Evolutionary conservation across 2,329 filamentous ascomycete species (phyloP), one percentile per base, ranked within the genome.

Genomic region (Calycina marina): DNA sequence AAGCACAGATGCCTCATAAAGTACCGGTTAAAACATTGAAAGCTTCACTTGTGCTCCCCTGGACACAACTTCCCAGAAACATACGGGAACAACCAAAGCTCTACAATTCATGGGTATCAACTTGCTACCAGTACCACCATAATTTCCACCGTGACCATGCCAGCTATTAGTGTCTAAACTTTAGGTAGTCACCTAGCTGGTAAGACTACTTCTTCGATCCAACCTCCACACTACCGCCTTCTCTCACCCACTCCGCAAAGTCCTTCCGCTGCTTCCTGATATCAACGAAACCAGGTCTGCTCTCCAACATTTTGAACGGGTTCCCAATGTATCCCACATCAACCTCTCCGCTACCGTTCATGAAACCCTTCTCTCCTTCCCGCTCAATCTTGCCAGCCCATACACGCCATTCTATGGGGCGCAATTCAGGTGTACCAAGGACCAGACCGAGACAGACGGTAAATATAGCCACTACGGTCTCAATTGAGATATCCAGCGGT

Each of bases 301-400:
- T 77, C 58, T 96, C 88, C 38, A 94, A 56, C 28, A 71, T 65
- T 30, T 62, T 65, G 55, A 86, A 96, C 4, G 86, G 84, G 51
- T 92, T 93, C 11, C 79, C 78, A 9, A 69, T 59, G 41, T 67
- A 78, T 39, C 76, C 72, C 53, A 71, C 76, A 49, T 83, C 74
- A 20, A 78, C 72, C 48, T 79, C 68, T 16, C 77, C 75, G 37
- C 63, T 59, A 45, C 59, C 62, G 44, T 65, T 57, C 38, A 63
- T 56, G 48, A 75, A 72, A 17, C 69, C 65, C 39, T 66, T 59
- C 48, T 66, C 55, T 45, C 79, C 79, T 58, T 90, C 67, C 40
- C 79, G 65, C 63, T 93, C 83, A 52, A 96, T 68, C 62, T 86
- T 74, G 33, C 81, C 79, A 8, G 81, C 80, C 80, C 82, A 90